Conservation (phyloP, 2,329 filamentous ascomycete species). For the Hirsutella minnesotensis region DNA sequence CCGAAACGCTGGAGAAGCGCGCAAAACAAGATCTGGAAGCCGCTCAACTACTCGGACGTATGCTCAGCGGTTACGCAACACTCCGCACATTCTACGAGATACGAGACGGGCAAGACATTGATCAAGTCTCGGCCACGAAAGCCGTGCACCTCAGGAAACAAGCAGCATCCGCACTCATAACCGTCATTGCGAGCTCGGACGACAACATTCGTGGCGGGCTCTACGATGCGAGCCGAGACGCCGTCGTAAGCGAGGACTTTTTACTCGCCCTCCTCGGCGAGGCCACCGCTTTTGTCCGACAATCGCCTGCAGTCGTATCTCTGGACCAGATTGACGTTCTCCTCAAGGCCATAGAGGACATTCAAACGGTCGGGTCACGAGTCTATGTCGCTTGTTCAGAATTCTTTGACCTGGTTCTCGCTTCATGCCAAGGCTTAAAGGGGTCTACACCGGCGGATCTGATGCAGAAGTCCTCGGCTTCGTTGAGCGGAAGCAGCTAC, state of each 20-base stretch:
- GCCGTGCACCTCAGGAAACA: slow-evolving; percentile 53
- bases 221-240: slow-evolving; percentile 68
- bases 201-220: slow-evolving; percentile 87
- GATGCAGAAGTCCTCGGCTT: slow-evolving; percentile 45
- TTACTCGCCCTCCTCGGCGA: slow-evolving; percentile 76
- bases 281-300: slow-evolving; percentile 62
- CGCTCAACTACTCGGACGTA: slow-evolving; percentile 69
- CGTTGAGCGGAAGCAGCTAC: slow-evolving; percentile 48
- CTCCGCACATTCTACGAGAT: slow-evolving; percentile 82
- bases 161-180: slow-evolving; percentile 61
- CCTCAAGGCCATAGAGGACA: slow-evolving; percentile 67
- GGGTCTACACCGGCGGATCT: slow-evolving; percentile 54
- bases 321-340: slow-evolving; percentile 63
- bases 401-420: slow-evolving; percentile 63
- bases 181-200: slow-evolving; percentile 75
- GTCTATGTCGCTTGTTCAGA: slow-evolving; percentile 67
- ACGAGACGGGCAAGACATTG: slow-evolving; percentile 45
- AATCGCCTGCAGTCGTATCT: slow-evolving; percentile 42
- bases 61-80: slow-evolving; percentile 86
- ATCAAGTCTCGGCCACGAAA: slow-evolving; percentile 18
- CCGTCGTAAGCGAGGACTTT: slow-evolving; percentile 81
- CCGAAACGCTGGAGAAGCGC: slow-evolving; percentile 57
- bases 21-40: slow-evolving; percentile 68
- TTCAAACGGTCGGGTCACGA: slow-evolving; percentile 61
- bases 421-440: slow-evolving; percentile 52